Evolutionary conservation across 345 rosid species (phyloP), one percentile per base, ranked within the genome.

Genomic region (Heritiera fomes): DNA sequence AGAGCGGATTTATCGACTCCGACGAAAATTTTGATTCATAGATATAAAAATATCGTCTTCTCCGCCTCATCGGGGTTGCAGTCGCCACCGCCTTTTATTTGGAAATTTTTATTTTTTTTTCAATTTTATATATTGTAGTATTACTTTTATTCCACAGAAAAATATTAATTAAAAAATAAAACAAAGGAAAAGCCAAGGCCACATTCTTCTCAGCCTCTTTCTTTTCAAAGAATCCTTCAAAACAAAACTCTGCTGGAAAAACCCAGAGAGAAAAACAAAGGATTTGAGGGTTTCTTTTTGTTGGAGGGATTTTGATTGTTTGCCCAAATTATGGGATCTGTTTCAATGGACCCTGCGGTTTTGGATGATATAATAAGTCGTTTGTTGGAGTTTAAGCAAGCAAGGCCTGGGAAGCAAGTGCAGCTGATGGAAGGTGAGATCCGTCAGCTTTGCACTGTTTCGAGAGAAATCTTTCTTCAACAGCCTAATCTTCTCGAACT

Each of bases 401-500:
- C 88, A 2, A 90, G 89, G 86, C 81, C 89, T 15, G 92, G 87
- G 34, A 92, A 91, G 78, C 98, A 92, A 83, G 95, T 87, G 56
- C 94, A 91, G 89, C 92, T 94, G 11, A 85, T 77, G 65, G 98
- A 94, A 87, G 76, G 81, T 73, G 98, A 94, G 97, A 94, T 94
- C 92, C 92, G 95, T 8, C 95, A 88, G 80, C 94, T 94, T 17
- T 91, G 97, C 63, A 5, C 82, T 65, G 91, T 87, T 7, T 85
- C 98, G 46, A 81, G 82, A 79, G 90, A 94, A 81, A 89, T 94
- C 74, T 94, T 92, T 58, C 95, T 94, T 82, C 92, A 90, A n/a
- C 98, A 94, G 77, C 95, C 98, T 53, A 92, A 85, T 82, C 97
- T 94, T 71, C 98, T 94, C 40, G 97, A 92, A 75, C 97, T 94